A percentile compares a stretch with the other conserved stretches of the same genome.
Evolutionary conservation across 352 stramenopile species (phyloP).

Genomic region (Phytophthora ohioensis): DNA sequence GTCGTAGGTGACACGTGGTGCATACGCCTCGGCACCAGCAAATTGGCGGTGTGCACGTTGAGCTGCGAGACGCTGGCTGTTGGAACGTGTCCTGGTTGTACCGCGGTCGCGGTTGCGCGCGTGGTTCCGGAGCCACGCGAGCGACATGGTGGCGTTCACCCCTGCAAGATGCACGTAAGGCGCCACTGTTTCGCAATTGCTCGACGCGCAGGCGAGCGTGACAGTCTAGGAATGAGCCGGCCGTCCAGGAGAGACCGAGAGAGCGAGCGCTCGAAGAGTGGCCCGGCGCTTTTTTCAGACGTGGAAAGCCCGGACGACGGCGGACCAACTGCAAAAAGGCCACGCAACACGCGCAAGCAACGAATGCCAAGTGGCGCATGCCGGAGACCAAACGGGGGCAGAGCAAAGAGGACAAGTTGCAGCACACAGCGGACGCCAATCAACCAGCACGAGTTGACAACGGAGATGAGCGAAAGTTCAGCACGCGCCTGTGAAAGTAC

Average conservation of each 20-base stretch:
- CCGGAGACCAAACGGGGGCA: neutral
- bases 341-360: constrained; percentile 16
- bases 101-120: constrained; percentile 39
- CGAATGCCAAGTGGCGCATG: constrained; percentile 7
- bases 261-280: constrained; percentile 24
- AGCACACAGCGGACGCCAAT: constrained; percentile 8
- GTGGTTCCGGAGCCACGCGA: constrained; percentile 45
- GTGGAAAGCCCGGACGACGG: constrained; percentile 30
- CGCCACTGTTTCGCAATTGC: constrained; percentile 18
- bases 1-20: constrained; percentile 40
- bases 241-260: constrained; percentile 22
- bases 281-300: constrained; percentile 24
- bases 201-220: constrained; percentile 31
- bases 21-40: constrained; percentile 27
- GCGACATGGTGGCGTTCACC: constrained; percentile 35
- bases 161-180: constrained; percentile 13
- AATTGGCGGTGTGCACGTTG: constrained; percentile 41
- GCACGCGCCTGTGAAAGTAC: constrained; percentile 9
- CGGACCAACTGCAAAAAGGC: constrained; percentile 43
- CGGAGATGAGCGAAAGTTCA: constrained; percentile 30
- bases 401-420: constrained; percentile 33
- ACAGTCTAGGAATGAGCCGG: constrained; percentile 35
- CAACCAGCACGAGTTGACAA: constrained; percentile 32
- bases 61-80: constrained; percentile 32
- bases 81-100: constrained; percentile 28